Conservation (phyloP, 192 early-diverging fungal genomes). For the Gigaspora rosea region DNA sequence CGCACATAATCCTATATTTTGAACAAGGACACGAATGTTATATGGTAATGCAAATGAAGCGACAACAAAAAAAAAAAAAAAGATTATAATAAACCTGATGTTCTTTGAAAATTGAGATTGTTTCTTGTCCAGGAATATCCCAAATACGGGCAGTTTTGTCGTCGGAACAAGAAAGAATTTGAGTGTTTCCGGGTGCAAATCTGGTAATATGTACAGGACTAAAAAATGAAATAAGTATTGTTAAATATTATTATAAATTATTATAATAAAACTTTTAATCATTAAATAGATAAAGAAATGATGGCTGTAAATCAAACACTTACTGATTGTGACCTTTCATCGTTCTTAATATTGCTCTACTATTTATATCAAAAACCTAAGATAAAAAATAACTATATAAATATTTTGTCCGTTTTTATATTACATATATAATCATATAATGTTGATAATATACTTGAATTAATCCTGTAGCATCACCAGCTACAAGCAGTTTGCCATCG, state of each 20-base stretch:
- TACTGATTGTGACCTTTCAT: constrained; percentile 61
- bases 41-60: not conserved
- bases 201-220: constrained; percentile 80
- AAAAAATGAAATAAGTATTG: not conserved
- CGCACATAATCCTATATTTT: constrained; percentile 80
- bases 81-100: constrained; percentile 57
- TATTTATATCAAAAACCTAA: constrained; percentile 64
- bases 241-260: not conserved
- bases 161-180: constrained; percentile 87
- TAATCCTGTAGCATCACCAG: constrained; percentile 87
- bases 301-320: constrained; percentile 8
- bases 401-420: not conserved
- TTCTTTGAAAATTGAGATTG: constrained; percentile 68
- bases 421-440: not conserved
- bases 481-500: constrained; percentile 91
- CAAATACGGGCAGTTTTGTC: constrained; percentile 91
- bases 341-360: constrained; percentile 69
- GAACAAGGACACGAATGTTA: not conserved
- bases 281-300: not conserved
- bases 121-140: constrained; percentile 86
- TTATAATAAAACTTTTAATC: not conserved
- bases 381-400: too few species aligned
- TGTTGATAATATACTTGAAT: constrained; percentile 57
- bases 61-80: not conserved
- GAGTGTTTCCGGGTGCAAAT: constrained; percentile 75